A percentile compares a stretch with the other conserved stretches of the same genome.
phyloP scores from a whole-genome alignment of 306 rosid species.

The Lupinus albus region DNA sequence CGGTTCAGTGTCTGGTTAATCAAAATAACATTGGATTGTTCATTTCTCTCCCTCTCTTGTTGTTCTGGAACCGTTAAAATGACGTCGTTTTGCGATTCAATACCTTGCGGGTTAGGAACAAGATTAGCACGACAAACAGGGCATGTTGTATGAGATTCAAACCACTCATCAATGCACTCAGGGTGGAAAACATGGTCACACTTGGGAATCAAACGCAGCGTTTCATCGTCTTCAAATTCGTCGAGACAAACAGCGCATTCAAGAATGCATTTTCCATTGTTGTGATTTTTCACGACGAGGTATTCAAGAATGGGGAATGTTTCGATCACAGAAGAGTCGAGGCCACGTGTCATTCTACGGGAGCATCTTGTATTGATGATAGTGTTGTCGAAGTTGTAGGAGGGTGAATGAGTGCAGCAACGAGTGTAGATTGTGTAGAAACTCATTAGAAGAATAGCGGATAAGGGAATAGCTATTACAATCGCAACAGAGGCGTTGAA shows the following conservation, averaged over 20 bases:
- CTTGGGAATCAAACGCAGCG: conserved; percentile 82
- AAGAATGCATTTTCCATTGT: conserved; percentile 71
- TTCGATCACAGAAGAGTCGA: conserved; percentile 55
- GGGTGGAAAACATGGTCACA: conserved; percentile 97
- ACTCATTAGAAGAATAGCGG: conserved; percentile 82
- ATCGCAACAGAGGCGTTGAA: conserved; percentile 80
- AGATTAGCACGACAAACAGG: conserved; percentile 87
- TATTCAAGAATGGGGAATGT: conserved; percentile 72
- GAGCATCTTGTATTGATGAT: conserved; percentile 45
- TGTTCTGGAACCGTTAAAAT: conserved; percentile 13
- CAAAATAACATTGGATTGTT: conserved; percentile 41
- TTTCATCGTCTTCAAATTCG: conserved; percentile 87
- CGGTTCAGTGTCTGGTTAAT: conserved; percentile 54
- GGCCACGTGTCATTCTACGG: conserved; percentile 60
- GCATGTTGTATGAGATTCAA: conserved; percentile 73
- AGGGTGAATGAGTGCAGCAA: conserved; percentile 55
- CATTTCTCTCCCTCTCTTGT: not conserved
- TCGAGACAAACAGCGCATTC: conserved; percentile 89
- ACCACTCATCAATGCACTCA: conserved; percentile 88
- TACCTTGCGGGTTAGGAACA: conserved; percentile 46
- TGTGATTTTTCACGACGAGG: conserved; percentile 61
- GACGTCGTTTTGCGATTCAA: conserved; percentile 53
- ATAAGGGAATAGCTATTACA: conserved; percentile 64
- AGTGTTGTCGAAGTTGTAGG: conserved; percentile 37
- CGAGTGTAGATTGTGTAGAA: conserved; percentile 90